These are phyloP conservation scores for Lycium ferocissimum DNA, from an alignment of 257 asterid species.

Conservation along the genomic window DNA sequence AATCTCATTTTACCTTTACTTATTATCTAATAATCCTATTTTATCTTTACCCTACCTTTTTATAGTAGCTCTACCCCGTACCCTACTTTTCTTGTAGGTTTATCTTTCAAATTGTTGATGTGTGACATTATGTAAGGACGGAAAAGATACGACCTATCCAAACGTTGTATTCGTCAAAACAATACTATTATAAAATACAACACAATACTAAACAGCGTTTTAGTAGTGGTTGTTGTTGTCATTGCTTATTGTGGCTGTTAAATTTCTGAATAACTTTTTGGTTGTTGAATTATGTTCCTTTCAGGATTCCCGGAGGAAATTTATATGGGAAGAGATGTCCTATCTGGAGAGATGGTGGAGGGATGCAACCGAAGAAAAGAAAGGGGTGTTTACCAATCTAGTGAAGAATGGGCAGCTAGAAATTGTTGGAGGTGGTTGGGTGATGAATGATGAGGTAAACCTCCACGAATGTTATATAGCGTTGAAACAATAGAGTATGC, in stretches of 20 bases:
- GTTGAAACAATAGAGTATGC: background rate
- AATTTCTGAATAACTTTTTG: constrained; percentile 22
- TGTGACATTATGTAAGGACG: too few species aligned
- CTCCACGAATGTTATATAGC: background rate
- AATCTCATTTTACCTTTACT: too few species aligned
- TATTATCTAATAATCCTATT: too few species aligned
- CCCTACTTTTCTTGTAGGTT: too few species aligned
- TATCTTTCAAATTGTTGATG: too few species aligned
- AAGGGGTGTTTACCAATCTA: constrained; percentile 73
- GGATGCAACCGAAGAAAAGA: constrained; percentile 74
- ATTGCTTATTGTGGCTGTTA: background rate
- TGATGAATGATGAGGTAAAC: constrained; percentile 98
- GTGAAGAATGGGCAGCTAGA: constrained; percentile 91
- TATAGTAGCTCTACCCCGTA: too few species aligned
- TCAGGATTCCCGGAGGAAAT: constrained; percentile 86
- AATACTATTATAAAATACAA: too few species aligned
- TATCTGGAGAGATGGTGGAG: constrained; percentile 99
- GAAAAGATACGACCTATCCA: too few species aligned
- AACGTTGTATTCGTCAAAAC: too few species aligned
- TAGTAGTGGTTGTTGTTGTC: background rate
- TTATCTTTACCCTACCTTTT: too few species aligned
- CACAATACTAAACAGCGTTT: background rate
- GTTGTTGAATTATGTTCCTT: constrained; percentile 32
- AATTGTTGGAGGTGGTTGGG: constrained; percentile 99
- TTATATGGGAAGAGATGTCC: constrained; percentile 99